Conservation (phyloP, 2,329 filamentous ascomycete species). For the Ascochyta clinopodiicola region DNA sequence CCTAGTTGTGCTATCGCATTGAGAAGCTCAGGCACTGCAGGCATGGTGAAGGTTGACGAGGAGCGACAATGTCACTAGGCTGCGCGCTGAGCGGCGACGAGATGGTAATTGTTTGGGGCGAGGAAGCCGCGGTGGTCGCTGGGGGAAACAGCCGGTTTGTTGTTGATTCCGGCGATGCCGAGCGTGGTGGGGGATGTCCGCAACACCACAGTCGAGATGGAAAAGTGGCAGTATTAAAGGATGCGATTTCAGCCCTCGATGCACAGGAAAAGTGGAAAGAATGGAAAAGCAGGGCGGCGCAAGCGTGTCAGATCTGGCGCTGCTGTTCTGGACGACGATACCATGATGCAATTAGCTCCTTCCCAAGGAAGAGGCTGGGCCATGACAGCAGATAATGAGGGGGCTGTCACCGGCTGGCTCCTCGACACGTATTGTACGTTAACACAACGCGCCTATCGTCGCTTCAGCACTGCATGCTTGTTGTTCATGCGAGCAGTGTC, state of each 20-base stretch:
- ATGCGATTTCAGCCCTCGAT: conserved; percentile 7
- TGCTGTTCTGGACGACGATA: conserved; percentile 24
- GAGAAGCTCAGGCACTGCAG: conserved; percentile 31
- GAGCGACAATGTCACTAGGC: conserved; percentile 20
- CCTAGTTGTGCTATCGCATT: conserved; percentile 31
- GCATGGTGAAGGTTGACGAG: conserved; percentile 29
- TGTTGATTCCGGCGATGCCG: conserved; percentile 28
- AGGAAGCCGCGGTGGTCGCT: conserved; percentile 20
- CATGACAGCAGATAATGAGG: conserved; percentile 28
- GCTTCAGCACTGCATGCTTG: not conserved
- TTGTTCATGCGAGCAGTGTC: not conserved
- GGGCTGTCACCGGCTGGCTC: conserved; percentile 21
- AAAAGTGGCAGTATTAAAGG: conserved; percentile 3
- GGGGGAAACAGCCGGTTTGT: conserved; percentile 24
- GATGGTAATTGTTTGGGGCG: conserved; percentile 16
- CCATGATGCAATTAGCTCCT: conserved; percentile 40
- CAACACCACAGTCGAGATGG: conserved; percentile 20
- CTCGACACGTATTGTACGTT: conserved; percentile 6
- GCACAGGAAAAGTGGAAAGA: conserved; percentile 4
- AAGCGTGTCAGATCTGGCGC: conserved; percentile 24
- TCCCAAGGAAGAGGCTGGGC: conserved; percentile 36
- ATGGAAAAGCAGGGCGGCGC: conserved; percentile 14
- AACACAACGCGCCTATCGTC: conserved; percentile 20
- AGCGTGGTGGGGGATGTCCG: conserved; percentile 25
- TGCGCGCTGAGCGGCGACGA: conserved; percentile 13